phyloP scores from a whole-genome alignment of 768 basidiomycete genomes.

The Gloeostereum incarnatum region DNA sequence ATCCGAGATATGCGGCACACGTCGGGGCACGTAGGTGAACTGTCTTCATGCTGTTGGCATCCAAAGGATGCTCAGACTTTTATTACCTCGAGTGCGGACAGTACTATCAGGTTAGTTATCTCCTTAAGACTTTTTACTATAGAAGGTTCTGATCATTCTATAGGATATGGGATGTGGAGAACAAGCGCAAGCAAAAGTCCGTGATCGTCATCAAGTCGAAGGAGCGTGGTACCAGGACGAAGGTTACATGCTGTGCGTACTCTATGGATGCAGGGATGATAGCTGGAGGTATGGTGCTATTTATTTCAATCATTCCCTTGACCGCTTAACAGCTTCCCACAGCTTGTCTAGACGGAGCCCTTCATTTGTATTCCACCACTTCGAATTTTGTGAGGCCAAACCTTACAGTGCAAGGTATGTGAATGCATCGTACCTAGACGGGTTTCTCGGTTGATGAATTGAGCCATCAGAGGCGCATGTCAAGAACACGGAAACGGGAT shows the following conservation, averaged over 20 bases:
- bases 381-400: conserved; percentile 93
- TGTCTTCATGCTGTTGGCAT: conserved; percentile 89
- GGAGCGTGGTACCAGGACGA: conserved; percentile 89
- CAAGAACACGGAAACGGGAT: conserved; percentile 82
- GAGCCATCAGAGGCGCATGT: too few species aligned
- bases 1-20: conserved; percentile 99
- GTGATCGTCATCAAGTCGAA: conserved; percentile 97
- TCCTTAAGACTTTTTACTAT: background rate
- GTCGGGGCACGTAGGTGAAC: conserved; percentile 93
- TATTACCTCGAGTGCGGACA: conserved; percentile 92
- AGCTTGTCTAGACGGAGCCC: conserved; percentile 88
- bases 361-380: conserved; percentile 89
- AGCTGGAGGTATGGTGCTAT: conserved; percentile 57
- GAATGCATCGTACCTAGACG: too few species aligned
- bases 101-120: conserved; percentile 70
- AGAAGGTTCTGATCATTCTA: conserved; percentile 3
- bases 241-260: conserved; percentile 81
- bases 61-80: conserved; percentile 79
- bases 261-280: conserved; percentile 86
- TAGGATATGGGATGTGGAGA: conserved; percentile 92
- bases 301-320: conserved; percentile 3
- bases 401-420: conserved; percentile 71
- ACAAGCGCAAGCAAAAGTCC: conserved; percentile 88
- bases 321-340: conserved; percentile 6
- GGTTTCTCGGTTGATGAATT: too few species aligned